Evolutionary conservation across 495 filamentous ascomycete species (phyloP).

Genomic region (Penicillium lagena): DNA sequence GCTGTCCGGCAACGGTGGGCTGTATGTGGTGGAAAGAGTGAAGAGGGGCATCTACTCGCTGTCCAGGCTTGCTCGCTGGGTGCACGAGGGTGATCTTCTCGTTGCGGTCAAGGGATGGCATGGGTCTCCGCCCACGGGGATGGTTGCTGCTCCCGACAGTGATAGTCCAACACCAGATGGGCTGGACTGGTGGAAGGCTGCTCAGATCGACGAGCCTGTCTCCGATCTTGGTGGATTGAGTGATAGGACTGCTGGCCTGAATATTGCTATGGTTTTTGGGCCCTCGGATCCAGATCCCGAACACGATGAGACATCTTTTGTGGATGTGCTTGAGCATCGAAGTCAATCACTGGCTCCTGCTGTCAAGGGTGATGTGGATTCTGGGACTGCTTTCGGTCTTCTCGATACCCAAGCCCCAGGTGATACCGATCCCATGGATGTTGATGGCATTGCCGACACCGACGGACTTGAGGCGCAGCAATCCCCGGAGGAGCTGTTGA

Average conservation of each 20-base stretch:
- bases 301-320: constrained; percentile 9
- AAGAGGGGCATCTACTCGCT: constrained; percentile 59
- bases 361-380: background rate
- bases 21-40: constrained; percentile 72
- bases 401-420: constrained; percentile 9
- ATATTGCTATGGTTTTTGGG: constrained; percentile 30
- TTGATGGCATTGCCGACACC: constrained; percentile 7
- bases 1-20: constrained; percentile 46
- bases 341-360: constrained; percentile 13
- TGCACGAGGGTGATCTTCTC: constrained; percentile 36
- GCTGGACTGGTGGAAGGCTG: constrained; percentile 32
- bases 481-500: constrained; percentile 57
- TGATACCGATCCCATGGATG: constrained; percentile 7
- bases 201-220: constrained; percentile 29
- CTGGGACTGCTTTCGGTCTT: constrained; percentile 1
- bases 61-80: constrained; percentile 62
- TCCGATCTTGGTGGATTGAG: constrained; percentile 8
- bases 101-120: constrained; percentile 34
- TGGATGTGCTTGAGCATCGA: constrained; percentile 15
- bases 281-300: constrained; percentile 3
- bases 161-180: constrained; percentile 10
- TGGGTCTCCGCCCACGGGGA: constrained; percentile 23
- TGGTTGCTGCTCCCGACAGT: constrained; percentile 28
- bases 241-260: constrained; percentile 20
- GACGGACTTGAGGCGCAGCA: constrained; percentile 29